These are phyloP conservation scores for Ophiostoma triangulosporum DNA, from an alignment of 2,329 filamentous ascomycete species.

Conservation along the genomic window DNA sequence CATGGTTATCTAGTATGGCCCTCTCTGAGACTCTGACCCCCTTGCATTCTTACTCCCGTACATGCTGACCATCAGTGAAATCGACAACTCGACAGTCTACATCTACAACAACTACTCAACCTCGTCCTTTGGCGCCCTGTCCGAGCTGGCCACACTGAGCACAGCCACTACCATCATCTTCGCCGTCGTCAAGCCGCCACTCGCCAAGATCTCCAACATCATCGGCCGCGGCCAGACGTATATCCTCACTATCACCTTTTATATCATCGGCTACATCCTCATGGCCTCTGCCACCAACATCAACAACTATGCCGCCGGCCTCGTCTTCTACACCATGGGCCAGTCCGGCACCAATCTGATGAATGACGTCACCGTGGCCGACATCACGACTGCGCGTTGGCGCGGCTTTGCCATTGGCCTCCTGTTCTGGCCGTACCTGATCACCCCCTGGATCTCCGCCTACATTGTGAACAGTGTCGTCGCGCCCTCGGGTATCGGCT, in stretches of 20 bases:
- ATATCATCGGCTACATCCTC: constrained; percentile 42
- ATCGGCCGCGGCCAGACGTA: constrained; percentile 45
- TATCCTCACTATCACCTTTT: constrained; percentile 37
- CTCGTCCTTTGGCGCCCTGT: constrained; percentile 20
- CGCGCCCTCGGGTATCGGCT: constrained; percentile 23
- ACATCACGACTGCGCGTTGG: constrained; percentile 40
- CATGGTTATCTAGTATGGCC: background rate
- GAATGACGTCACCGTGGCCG: constrained; percentile 50
- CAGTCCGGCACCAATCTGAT: constrained; percentile 45
- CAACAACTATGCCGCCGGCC: constrained; percentile 37
- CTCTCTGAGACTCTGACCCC: background rate
- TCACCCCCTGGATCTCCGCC: constrained; percentile 43
- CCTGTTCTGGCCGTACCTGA: constrained; percentile 37
- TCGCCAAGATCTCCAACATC: constrained; percentile 48
- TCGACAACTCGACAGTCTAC: constrained; percentile 20
- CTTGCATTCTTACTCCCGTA: background rate
- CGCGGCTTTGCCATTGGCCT: constrained; percentile 37
- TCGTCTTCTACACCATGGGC: constrained; percentile 46
- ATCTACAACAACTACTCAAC: constrained; percentile 21
- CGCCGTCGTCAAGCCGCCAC: constrained; percentile 44
- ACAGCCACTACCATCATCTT: constrained; percentile 25
- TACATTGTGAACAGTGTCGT: constrained; percentile 27
- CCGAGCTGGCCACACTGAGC: constrained; percentile 18
- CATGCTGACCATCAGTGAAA: constrained; percentile 13
- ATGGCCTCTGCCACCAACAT: constrained; percentile 36